Evolutionary conservation across 352 stramenopile genomes (phyloP).

Genomic region (Aphanomyces cochlioides): DNA sequence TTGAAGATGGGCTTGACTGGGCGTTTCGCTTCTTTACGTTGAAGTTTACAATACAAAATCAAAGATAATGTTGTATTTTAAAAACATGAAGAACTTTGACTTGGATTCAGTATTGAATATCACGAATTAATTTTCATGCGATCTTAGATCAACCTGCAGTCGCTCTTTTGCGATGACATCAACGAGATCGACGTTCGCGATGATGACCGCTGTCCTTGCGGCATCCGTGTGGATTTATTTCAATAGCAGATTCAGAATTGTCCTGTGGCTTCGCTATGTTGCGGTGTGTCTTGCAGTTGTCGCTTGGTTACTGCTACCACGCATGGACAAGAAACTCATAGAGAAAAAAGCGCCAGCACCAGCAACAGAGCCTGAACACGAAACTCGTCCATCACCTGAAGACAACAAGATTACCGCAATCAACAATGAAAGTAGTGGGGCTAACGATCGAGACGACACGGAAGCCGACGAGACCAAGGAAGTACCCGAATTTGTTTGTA

Average conservation of each 20-base stretch:
- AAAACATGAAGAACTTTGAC: neutral
- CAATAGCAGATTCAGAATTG: neutral
- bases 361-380: neutral
- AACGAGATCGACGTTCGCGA: too few species aligned
- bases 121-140: too few species aligned
- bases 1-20: neutral
- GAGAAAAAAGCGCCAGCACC: neutral
- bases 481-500: constrained; percentile 4
- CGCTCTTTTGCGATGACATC: too few species aligned
- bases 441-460: too few species aligned
- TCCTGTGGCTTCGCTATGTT: neutral
- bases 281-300: neutral
- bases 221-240: neutral
- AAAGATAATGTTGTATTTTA: neutral
- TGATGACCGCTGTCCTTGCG: neutral
- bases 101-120: too few species aligned
- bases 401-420: neutral
- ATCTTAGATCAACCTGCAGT: too few species aligned
- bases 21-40: neutral
- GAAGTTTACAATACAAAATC: neutral
- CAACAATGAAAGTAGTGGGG: neutral
- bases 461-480: neutral
- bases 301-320: neutral
- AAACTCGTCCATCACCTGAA: neutral
- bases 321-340: neutral